phyloP scores from a whole-genome alignment of 2,329 filamentous ascomycete species.

The Phoma sp. region DNA sequence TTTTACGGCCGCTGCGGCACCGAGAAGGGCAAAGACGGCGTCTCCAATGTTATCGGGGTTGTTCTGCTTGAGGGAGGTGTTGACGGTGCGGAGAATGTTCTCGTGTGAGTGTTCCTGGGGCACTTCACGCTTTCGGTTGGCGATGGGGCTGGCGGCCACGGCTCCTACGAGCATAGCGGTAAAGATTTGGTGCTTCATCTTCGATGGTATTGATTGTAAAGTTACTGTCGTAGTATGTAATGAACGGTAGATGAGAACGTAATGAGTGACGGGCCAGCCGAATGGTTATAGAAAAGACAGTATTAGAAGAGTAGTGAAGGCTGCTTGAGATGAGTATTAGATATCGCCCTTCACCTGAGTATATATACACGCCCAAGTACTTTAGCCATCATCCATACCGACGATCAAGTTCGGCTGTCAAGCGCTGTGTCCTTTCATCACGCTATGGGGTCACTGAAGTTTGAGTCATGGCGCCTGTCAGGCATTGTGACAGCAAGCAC shows the following conservation, averaged over 20 bases:
- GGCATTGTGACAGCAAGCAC: background rate
- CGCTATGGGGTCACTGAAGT: constrained; percentile 1
- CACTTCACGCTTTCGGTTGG: constrained; percentile 56
- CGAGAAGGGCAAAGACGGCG: constrained; percentile 61
- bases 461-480: constrained; percentile 9
- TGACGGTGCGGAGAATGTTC: constrained; percentile 57
- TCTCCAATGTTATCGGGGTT: constrained; percentile 60
- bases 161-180: constrained; percentile 40
- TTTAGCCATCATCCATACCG: background rate
- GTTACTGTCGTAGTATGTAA: constrained; percentile 9
- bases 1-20: constrained; percentile 57
- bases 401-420: constrained; percentile 7
- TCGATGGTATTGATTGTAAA: constrained; percentile 1
- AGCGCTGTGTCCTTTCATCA: constrained; percentile 5
- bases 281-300: constrained; percentile 9
- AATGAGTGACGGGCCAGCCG: constrained; percentile 13
- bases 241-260: background rate
- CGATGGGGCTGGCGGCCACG: constrained; percentile 37
- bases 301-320: background rate
- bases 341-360: background rate
- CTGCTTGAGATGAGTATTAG: background rate
- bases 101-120: constrained; percentile 66
- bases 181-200: constrained; percentile 46
- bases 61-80: constrained; percentile 53
- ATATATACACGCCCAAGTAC: background rate